Percentiles rank a stretch among this genome's conserved stretches.
Evolutionary conservation across 371 early-diverging fungal species (phyloP).

Genomic region (Lichtheimia ornata): DNA sequence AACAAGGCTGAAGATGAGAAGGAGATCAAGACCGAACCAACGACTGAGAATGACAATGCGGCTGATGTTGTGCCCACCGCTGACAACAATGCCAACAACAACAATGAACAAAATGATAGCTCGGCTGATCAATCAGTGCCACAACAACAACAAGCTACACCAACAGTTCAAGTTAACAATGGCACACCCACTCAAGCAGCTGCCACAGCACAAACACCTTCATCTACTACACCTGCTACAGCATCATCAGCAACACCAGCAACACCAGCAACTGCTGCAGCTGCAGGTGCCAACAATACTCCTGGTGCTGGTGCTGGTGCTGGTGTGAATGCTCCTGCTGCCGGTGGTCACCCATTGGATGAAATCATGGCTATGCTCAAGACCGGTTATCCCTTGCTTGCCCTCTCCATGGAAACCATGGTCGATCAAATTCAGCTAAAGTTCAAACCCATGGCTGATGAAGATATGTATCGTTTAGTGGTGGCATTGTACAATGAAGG

Average conservation of each 20-base stretch:
- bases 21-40: neutral
- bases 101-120: slow-evolving; percentile 3
- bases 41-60: slow-evolving; percentile 5
- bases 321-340: neutral
- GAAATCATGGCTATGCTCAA: slow-evolving; percentile 97
- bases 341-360: slow-evolving; percentile 70
- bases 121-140: slow-evolving; percentile 6
- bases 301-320: neutral
- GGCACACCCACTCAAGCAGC: slow-evolving; percentile 28
- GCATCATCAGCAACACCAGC: slow-evolving; percentile 17
- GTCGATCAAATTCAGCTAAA: slow-evolving; percentile 93
- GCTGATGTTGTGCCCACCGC: neutral
- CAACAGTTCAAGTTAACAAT: slow-evolving; percentile 9
- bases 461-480: slow-evolving; percentile 94
- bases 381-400: slow-evolving; percentile 92
- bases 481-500: slow-evolving; percentile 89
- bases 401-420: slow-evolving; percentile 97
- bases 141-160: slow-evolving; percentile 1
- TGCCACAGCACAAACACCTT: slow-evolving; percentile 14
- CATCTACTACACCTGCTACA: slow-evolving; percentile 19
- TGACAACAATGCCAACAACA: neutral
- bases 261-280: slow-evolving; percentile 1
- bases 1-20: slow-evolving; percentile 12
- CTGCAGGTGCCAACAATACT: neutral
- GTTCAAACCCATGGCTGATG: slow-evolving; percentile 91